A percentile compares a stretch with the other conserved stretches of the same genome.
Conservation (phyloP, 23 red algal genomes). For the Gracilaria gracilis region DNA sequence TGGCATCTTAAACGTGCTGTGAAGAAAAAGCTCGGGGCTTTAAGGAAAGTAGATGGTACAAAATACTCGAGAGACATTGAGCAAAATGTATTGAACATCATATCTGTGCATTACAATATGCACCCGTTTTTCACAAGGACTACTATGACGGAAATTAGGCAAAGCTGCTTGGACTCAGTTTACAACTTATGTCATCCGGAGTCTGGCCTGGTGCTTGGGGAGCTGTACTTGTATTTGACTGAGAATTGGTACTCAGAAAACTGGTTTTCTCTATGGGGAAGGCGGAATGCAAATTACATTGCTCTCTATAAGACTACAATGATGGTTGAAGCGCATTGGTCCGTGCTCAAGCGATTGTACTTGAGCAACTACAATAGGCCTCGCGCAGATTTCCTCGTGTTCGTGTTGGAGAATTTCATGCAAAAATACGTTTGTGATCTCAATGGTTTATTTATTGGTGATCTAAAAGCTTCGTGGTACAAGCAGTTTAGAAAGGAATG, state of each 20-base stretch:
- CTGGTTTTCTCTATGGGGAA: background rate
- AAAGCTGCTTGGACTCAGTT: too few relatives aligned
- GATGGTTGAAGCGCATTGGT: background rate
- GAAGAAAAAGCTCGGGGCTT: background rate
- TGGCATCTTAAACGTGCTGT: background rate
- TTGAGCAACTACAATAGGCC: background rate
- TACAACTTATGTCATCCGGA: too few relatives aligned
- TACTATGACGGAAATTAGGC: background rate
- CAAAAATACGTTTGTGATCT: background rate
- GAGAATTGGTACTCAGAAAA: background rate
- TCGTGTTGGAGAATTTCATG: background rate
- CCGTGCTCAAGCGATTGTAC: background rate
- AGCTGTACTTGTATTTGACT: background rate
- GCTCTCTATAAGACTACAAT: background rate
- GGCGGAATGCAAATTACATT: background rate
- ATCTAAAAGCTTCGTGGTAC: too few relatives aligned
- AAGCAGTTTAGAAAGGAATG: too few relatives aligned
- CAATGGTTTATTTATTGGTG: background rate
- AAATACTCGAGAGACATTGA: background rate
- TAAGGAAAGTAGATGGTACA: background rate
- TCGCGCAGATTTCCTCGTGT: background rate
- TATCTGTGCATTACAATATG: background rate
- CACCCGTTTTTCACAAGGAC: background rate
- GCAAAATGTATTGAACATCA: background rate
- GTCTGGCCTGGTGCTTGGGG: too few relatives aligned